A percentile compares a stretch with the other conserved stretches of the same genome.
phyloP scores from a whole-genome alignment of 495 filamentous ascomycete species.

The Talaromyces trachyspermus region DNA sequence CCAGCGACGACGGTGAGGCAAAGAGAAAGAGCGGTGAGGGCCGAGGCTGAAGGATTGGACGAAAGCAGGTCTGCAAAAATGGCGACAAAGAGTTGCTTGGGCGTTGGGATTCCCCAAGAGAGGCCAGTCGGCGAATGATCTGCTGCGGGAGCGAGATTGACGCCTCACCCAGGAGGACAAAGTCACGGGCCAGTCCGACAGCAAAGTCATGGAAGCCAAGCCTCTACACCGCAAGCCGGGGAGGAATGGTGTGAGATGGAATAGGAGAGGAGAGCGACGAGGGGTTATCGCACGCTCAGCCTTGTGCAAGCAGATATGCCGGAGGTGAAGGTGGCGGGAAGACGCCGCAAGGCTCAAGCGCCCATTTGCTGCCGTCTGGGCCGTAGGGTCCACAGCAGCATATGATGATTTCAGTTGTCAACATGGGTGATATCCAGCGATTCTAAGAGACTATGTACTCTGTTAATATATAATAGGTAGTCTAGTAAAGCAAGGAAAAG shows the following conservation, averaged over 20 bases:
- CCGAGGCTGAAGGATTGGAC: conserved; percentile 17
- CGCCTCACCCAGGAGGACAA: conserved; percentile 43
- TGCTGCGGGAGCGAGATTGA: conserved; percentile 44
- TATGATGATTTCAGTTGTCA: conserved; percentile 8
- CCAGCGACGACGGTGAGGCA: conserved; percentile 43
- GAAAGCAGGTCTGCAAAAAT: no score
- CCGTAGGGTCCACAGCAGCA: no score
- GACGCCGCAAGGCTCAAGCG: no score
- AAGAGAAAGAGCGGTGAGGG: conserved; percentile 20
- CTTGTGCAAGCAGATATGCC: no score
- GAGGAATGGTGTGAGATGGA: conserved; percentile 8
- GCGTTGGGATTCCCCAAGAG: no score
- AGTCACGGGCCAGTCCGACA: conserved; percentile 34
- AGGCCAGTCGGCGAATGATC: conserved; percentile 47
- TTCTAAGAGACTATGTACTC: conserved; percentile 3
- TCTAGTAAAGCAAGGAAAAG: background rate
- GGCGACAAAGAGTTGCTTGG: no score
- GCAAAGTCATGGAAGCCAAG: conserved; percentile 27
- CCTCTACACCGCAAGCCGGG: background rate
- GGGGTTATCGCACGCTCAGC: no score
- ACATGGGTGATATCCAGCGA: background rate
- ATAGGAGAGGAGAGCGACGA: background rate
- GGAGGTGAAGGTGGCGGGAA: no score
- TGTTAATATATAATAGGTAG: background rate
- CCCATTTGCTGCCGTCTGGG: no score